These are phyloP conservation scores for Ceratobasidium sp. DNA, from an alignment of 1,284 basidiomycete genomes.

Conservation along the genomic window DNA sequence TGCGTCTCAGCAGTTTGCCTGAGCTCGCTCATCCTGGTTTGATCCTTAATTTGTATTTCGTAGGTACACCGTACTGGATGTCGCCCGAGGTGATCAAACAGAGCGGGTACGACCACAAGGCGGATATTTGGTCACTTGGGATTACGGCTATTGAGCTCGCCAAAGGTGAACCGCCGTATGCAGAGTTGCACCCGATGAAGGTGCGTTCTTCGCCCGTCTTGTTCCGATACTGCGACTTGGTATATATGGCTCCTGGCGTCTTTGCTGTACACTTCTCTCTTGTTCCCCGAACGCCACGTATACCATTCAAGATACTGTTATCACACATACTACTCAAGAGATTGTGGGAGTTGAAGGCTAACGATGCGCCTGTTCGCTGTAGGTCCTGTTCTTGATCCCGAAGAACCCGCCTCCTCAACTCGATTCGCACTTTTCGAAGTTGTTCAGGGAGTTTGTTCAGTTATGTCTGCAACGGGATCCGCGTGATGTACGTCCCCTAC, in stretches of 20 bases:
- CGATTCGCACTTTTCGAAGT: slow-evolving; percentile 89
- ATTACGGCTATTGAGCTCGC: slow-evolving; percentile 99
- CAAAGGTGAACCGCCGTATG: slow-evolving; percentile 97
- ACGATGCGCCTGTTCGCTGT: slow-evolving; percentile 16
- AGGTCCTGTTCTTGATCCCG: slow-evolving; percentile 98
- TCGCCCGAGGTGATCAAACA: slow-evolving; percentile 99
- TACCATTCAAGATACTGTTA: too few species aligned
- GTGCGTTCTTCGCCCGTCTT: slow-evolving; percentile 59
- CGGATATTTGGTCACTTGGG: slow-evolving; percentile 97
- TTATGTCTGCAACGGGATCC: slow-evolving; percentile 96
- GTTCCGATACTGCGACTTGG: neutral
- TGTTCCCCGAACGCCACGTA: neutral
- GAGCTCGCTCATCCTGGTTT: slow-evolving; percentile 71
- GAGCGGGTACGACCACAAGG: slow-evolving; percentile 98
- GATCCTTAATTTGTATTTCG: slow-evolving; percentile 77
- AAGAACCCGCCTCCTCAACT: slow-evolving; percentile 95
- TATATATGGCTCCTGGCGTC: neutral
- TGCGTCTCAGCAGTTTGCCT: slow-evolving; percentile 68
- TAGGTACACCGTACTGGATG: slow-evolving; percentile 95
- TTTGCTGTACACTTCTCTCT: slow-evolving; percentile 9
- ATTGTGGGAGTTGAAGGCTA: slow-evolving; percentile 8
- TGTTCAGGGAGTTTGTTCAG: slow-evolving; percentile 94
- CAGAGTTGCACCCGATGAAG: slow-evolving; percentile 99
- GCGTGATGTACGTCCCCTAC: slow-evolving; percentile 73
- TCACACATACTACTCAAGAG: too few species aligned